Percentiles rank a stretch among this genome's conserved stretches.
Evolutionary conservation across 768 basidiomycete species (phyloP).

Genomic region (Leucocoprinus birnbaumii): DNA sequence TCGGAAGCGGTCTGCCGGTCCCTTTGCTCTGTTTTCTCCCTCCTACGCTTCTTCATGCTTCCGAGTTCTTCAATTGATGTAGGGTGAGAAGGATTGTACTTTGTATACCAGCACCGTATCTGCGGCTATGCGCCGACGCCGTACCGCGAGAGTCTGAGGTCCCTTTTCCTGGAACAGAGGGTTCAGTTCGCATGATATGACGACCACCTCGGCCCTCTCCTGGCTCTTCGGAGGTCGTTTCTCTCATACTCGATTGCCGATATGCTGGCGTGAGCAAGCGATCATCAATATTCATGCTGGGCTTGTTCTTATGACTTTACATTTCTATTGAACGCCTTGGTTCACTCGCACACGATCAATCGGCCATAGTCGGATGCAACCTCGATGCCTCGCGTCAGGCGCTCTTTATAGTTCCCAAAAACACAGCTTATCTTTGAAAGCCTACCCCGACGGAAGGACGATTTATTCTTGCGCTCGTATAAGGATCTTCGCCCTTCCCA

Average conservation of each 20-base stretch:
- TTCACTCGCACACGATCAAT: background rate
- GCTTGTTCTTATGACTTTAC: background rate
- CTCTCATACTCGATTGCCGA: background rate
- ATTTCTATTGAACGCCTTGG: background rate
- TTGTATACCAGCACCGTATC: slow-evolving; percentile 1
- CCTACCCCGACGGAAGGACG: no score
- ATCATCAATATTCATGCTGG: background rate
- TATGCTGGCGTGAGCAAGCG: background rate
- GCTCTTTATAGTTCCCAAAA: background rate
- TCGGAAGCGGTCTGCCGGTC: slow-evolving; percentile 10
- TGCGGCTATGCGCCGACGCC: slow-evolving; percentile 1
- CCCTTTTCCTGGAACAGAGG: background rate
- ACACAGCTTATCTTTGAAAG: background rate
- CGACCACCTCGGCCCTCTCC: background rate
- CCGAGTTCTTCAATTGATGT: slow-evolving; percentile 9
- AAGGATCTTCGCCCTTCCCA: background rate
- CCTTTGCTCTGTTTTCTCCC: slow-evolving; percentile 3
- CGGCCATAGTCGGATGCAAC: background rate
- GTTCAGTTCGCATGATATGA: background rate
- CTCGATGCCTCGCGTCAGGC: background rate
- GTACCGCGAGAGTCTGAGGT: background rate
- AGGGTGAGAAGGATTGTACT: slow-evolving; percentile 3
- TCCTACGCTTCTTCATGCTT: slow-evolving; percentile 10
- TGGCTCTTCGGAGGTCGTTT: background rate
- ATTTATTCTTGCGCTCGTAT: background rate